Base-by-base conservation (phyloP, 148 eudicot genomes). In the Polygonum maritimum region DNA sequence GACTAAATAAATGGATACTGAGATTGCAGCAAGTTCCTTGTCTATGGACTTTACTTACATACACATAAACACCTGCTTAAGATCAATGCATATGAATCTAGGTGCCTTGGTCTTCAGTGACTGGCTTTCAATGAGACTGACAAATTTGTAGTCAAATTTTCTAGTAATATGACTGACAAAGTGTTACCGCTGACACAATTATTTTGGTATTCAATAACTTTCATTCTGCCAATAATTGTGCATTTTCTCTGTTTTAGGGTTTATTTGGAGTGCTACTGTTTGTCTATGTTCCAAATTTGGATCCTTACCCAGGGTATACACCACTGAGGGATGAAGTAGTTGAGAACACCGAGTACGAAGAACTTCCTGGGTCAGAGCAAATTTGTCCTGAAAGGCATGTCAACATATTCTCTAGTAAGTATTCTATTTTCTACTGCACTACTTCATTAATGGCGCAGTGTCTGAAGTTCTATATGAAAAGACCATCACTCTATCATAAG, bases 291-390 rank as follows among this genome's bases (percentile, higher is more conserved):
- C 98, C 97, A 52, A 81, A 67, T 75, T 80, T 94, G 84, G 91
- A 94, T 83, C 91, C 98, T 76, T 94, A 87, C 76, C 96, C 93
- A n/a, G 96, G 94, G n/a, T 94, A 94, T 76, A 62, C 90, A 35
- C 90, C 91, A 5, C 15, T 94, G 78, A 80, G 72, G 74, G 71
- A 78, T 70, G 98, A 94, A 76, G 77, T 76, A 7, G 72, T 73
- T 79, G 91, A 94, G 33, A 85, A 84, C 71, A 69, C 79, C 79
- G 90, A 88, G 76, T 94, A 92, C 80, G 96, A 90, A 80, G 96
- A 92, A 86, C 98, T 94, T 85, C 88, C 92, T 75, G 98, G 89
- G 51, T 91, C 86, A 57, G 98, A 94, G 85, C 87, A 85, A 73
- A 73, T 90, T 72, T 92, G 96, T 85, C 97, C 98, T 2, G 98